phyloP scores from a whole-genome alignment of 208 protist genomes.

The Trypanosoma platydactyli region DNA sequence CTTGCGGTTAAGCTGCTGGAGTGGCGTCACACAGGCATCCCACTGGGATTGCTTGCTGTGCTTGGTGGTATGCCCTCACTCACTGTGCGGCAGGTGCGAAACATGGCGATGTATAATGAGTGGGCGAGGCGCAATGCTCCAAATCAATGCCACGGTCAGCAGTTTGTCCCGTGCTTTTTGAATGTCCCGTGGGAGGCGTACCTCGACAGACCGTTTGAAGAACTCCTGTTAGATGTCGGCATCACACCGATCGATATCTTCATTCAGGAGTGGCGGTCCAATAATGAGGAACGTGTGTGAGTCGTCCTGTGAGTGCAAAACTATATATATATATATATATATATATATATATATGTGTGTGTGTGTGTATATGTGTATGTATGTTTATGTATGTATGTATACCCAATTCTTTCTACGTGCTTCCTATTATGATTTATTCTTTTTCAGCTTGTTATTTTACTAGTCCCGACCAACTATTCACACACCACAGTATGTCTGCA shows the following conservation, averaged over 20 bases:
- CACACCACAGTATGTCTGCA: conserved; percentile 21
- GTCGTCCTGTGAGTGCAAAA: not conserved
- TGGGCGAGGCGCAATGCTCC: conserved; percentile 69
- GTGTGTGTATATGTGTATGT: not conserved
- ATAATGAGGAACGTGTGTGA: not conserved
- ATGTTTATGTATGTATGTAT: not conserved
- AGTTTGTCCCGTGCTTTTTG: conserved; percentile 55
- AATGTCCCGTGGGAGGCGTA: conserved; percentile 81
- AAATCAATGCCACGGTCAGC: conserved; percentile 43
- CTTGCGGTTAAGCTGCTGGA: conserved; percentile 83
- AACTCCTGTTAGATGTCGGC: conserved; percentile 49
- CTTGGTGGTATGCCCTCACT: conserved; percentile 67
- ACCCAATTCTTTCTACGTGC: not conserved
- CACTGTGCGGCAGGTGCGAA: conserved; percentile 36
- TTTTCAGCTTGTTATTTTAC: conserved; percentile 6
- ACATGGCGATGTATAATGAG: conserved; percentile 50
- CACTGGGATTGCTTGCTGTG: conserved; percentile 68
- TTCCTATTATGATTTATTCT: not conserved
- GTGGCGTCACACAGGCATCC: conserved; percentile 80
- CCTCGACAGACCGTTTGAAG: conserved; percentile 50
- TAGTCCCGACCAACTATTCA: not conserved
- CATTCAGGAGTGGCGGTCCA: conserved; percentile 27
- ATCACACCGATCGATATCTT: conserved; percentile 70
- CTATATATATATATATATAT: not conserved
- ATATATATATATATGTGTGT: conserved; percentile 6